Conservation (phyloP, 2,329 filamentous ascomycete species). For the Hypoxylon sp. region DNA sequence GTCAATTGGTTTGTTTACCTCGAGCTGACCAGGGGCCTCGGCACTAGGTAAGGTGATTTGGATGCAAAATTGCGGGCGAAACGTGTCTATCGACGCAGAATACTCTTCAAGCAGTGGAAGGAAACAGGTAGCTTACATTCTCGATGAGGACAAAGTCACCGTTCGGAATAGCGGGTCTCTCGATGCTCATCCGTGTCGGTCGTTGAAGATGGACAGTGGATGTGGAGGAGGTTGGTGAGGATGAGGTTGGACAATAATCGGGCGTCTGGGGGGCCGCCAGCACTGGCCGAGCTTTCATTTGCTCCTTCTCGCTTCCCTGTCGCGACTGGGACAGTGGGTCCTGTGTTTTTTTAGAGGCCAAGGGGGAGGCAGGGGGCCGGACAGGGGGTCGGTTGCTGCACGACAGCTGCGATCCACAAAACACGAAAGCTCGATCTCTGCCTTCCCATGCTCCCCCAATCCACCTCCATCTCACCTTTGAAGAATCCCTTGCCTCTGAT, state of each 20-base stretch:
- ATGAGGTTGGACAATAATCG: conserved; percentile 45
- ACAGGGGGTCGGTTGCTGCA: conserved; percentile 43
- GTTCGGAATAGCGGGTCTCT: conserved; percentile 45
- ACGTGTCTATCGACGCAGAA: conserved; percentile 21
- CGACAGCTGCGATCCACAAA: conserved; percentile 45
- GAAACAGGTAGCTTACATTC: conserved; percentile 43
- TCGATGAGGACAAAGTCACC: conserved; percentile 46
- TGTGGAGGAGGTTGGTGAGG: conserved; percentile 46
- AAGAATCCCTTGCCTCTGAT: conserved; percentile 13
- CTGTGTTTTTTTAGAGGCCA: conserved; percentile 38
- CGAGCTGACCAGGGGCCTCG: conserved; percentile 37
- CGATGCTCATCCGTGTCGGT: conserved; percentile 46
- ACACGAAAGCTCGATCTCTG: conserved; percentile 33
- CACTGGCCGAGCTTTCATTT: conserved; percentile 27
- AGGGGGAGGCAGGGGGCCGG: conserved; percentile 13
- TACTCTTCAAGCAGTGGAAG: conserved; percentile 24
- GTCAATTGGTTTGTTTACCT: conserved; percentile 52
- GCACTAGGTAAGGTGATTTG: conserved; percentile 43
- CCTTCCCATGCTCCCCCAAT: conserved; percentile 1
- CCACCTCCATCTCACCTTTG: conserved; percentile 9
- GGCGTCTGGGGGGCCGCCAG: conserved; percentile 42
- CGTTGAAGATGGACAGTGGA: conserved; percentile 43
- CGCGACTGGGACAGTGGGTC: conserved; percentile 45
- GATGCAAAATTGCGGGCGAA: conserved; percentile 15
- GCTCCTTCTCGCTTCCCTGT: conserved; percentile 42